Evolutionary conservation across 768 basidiomycete species (phyloP).

Genomic region (Naematelia aurantialba): DNA sequence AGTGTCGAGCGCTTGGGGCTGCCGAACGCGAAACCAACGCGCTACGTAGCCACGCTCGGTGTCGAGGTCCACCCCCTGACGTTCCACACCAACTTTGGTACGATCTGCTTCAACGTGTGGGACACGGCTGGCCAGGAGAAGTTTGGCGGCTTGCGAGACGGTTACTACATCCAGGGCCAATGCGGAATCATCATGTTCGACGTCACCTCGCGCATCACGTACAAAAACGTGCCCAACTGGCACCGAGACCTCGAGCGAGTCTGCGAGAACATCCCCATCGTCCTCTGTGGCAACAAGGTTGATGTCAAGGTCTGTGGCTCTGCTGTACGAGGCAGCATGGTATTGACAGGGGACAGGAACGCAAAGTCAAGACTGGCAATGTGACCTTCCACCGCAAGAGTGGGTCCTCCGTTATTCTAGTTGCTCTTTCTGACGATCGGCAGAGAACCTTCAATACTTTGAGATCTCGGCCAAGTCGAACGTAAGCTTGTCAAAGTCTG

Average conservation of each 20-base stretch:
- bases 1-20: constrained; percentile 40
- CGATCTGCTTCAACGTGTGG: constrained; percentile 99
- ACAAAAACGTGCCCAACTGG: constrained; percentile 99
- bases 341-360: constrained; percentile 62
- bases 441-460: constrained; percentile 94
- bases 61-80: constrained; percentile 96
- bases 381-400: constrained; percentile 99
- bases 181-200: constrained; percentile 99
- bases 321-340: neutral
- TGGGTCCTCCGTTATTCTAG: constrained; percentile 4
- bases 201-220: constrained; percentile 98
- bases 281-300: constrained; percentile 99
- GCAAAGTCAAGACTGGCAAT: constrained; percentile 97
- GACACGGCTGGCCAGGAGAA: constrained; percentile 99
- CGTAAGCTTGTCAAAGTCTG: constrained; percentile 30
- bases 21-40: constrained; percentile 12
- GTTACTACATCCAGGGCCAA: constrained; percentile 59
- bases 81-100: constrained; percentile 98
- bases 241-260: constrained; percentile 97
- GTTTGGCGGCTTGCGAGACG: constrained; percentile 96
- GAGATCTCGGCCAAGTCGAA: constrained; percentile 99
- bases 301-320: constrained; percentile 80
- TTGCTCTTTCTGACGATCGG: neutral
- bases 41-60: constrained; percentile 82
- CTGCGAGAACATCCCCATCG: constrained; percentile 99